Evolutionary conservation across 768 basidiomycete genomes (phyloP).

Genomic region (Leccinellum rugosiceps): DNA sequence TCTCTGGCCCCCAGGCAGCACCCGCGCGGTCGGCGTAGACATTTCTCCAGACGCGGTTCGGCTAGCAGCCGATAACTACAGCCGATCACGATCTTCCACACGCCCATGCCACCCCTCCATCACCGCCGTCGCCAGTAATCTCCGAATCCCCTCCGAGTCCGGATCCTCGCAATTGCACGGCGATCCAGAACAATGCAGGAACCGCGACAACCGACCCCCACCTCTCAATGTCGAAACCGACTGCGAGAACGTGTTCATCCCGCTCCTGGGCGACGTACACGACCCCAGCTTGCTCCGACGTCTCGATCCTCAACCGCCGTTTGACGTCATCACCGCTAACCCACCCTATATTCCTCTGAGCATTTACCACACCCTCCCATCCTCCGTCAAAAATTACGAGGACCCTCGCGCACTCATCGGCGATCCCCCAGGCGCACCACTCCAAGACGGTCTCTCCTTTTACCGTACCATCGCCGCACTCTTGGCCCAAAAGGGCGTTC

Average conservation of each 20-base stretch:
- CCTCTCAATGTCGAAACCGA: not conserved
- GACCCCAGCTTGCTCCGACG: constrained; percentile 18
- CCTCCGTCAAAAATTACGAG: constrained; percentile 75
- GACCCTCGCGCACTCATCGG: constrained; percentile 81
- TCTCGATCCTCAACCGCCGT: constrained; percentile 45
- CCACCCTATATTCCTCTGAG: constrained; percentile 78
- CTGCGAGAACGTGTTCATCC: constrained; percentile 30
- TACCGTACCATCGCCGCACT: constrained; percentile 71
- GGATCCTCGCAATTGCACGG: not conserved
- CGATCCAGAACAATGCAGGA: not conserved
- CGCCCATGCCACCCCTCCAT: constrained; percentile 16
- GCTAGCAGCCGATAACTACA: constrained; percentile 47
- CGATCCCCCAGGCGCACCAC: constrained; percentile 45
- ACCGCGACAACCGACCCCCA: not conserved
- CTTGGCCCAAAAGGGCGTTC: constrained; percentile 47
- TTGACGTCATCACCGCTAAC: constrained; percentile 80
- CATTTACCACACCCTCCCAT: constrained; percentile 61
- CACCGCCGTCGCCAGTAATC: not conserved
- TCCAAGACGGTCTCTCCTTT: constrained; percentile 55
- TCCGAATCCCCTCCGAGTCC: not conserved
- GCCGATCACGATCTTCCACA: constrained; percentile 9
- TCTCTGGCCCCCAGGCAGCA: constrained; percentile 52
- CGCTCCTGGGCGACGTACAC: constrained; percentile 46
- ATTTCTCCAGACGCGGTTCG: constrained; percentile 56
- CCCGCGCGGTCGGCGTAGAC: constrained; percentile 64